Base-by-base conservation (phyloP, 1,284 basidiomycete species). In the Marasmius oreades region DNA sequence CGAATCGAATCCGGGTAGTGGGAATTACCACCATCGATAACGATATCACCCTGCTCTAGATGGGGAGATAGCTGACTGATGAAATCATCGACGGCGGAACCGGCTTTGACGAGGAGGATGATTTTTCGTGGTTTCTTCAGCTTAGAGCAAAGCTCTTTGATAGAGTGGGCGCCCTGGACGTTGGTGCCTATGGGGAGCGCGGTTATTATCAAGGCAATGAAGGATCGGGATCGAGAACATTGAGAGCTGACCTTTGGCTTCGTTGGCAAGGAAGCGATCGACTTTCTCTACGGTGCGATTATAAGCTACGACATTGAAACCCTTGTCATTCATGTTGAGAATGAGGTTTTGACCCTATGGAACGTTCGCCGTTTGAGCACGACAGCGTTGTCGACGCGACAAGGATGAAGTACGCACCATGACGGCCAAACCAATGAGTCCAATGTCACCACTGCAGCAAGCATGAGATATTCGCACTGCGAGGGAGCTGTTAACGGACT, bases 21-120 rank as follows among this genome's bases (percentile, higher is more conserved):
- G 56, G 95, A 98, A 82, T 99, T 99, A 69, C 97, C 96, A 69
- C 97, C 97, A 74, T 99, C 97, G 67, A 99, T 98, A 81, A 99
- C 86, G 79, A 99, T 98, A 77, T 92, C 90, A 61, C 90, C 90
- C 57, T 77, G 62, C 66, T 91, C 89, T 56, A 92, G 85, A 64
- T 85, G 72, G 53, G 89, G 87, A 53, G 77, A 76, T 51, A 92
- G 84, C 69, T 89, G 84, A 22, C 72, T 64, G 69, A 92, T 92
- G 73, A 92, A 92, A 61, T 78, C 78, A 71, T 92, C 90, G 56
- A 92, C 90, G 56, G 90, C 90, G 55, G 77, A 67, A 53, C 90
- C 90, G 52, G 90, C 90, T 75, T 92, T 98, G 77, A 99, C 97
- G 69, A 99, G 92, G 58, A 97, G 85, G 72, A 99, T 88, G 73